Conservation (phyloP, 2,329 filamentous ascomycete species). For the Emmonsiellopsis sp. region DNA sequence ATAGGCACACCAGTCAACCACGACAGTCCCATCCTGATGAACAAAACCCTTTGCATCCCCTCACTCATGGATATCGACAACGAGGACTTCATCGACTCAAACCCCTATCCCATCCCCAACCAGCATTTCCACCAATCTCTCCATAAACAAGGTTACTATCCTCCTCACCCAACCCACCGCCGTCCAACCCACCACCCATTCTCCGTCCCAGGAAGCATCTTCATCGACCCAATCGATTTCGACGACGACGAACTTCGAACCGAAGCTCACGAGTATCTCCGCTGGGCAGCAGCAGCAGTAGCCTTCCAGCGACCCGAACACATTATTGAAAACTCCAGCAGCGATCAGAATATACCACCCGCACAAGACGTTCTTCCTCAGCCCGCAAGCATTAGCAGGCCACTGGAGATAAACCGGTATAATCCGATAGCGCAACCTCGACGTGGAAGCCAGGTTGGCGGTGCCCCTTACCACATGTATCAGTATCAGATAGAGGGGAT, state of each 20-base stretch:
- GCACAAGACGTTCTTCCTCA: too few relatives aligned
- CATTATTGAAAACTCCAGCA: not conserved
- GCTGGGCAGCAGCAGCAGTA: not conserved
- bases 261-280: not conserved
- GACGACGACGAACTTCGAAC: not conserved
- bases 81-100: not conserved
- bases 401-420: too few relatives aligned
- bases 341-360: not conserved
- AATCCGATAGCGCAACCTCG: too few relatives aligned
- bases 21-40: not conserved
- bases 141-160: not conserved
- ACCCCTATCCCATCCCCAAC: not conserved
- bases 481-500: too few relatives aligned
- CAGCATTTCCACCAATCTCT: not conserved
- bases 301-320: not conserved
- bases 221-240: slow-evolving; percentile 3
- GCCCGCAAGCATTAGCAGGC: too few relatives aligned
- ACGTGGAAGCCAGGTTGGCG: too few relatives aligned
- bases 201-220: not conserved
- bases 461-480: too few relatives aligned
- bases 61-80: not conserved
- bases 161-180: not conserved
- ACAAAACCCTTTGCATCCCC: not conserved
- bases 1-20: not conserved
- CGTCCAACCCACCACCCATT: not conserved